Percentiles rank a stretch among this genome's conserved stretches.
Evolutionary conservation across 257 asterid genomes (phyloP).

Genomic region (Solanum sparsipilum): DNA sequence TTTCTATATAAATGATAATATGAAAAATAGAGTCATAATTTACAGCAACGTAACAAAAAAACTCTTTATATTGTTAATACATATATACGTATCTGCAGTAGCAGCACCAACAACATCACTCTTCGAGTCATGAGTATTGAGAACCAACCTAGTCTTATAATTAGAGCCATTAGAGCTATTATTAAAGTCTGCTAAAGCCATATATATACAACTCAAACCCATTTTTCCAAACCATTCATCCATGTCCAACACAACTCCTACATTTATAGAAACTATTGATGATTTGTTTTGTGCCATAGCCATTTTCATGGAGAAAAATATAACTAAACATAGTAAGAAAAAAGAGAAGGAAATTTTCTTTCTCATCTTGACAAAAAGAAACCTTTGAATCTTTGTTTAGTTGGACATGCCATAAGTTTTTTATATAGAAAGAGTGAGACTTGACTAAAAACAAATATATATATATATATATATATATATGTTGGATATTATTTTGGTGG

Average conservation of each 20-base stretch:
- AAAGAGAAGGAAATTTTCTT: background rate
- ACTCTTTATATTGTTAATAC: background rate
- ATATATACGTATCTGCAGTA: slow-evolving; percentile 12
- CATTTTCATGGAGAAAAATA: background rate
- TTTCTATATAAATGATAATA: background rate
- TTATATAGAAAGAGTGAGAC: background rate
- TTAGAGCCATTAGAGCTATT: slow-evolving; percentile 6
- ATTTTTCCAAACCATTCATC: slow-evolving; percentile 15
- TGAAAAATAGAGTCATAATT: too few relatives aligned
- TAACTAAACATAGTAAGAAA: background rate
- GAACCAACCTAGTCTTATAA: slow-evolving; percentile 26
- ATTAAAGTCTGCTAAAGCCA: slow-evolving; percentile 36
- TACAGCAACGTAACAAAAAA: background rate
- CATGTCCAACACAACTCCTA: slow-evolving; percentile 43
- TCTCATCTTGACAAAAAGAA: background rate
- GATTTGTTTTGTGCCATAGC: slow-evolving; percentile 6
- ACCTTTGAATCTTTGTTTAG: background rate
- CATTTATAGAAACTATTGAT: slow-evolving; percentile 9
- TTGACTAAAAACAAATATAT: background rate
- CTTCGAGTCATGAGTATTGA: slow-evolving; percentile 20
- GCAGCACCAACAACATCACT: slow-evolving; percentile 29
- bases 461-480: too few relatives aligned
- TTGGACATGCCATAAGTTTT: background rate
- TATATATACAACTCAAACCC: slow-evolving; percentile 28
- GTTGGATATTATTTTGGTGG: background rate